Percentiles rank a stretch among this genome's conserved stretches.
phyloP scores from a whole-genome alignment of 306 rosid species.

The Leucaena leucocephala region DNA sequence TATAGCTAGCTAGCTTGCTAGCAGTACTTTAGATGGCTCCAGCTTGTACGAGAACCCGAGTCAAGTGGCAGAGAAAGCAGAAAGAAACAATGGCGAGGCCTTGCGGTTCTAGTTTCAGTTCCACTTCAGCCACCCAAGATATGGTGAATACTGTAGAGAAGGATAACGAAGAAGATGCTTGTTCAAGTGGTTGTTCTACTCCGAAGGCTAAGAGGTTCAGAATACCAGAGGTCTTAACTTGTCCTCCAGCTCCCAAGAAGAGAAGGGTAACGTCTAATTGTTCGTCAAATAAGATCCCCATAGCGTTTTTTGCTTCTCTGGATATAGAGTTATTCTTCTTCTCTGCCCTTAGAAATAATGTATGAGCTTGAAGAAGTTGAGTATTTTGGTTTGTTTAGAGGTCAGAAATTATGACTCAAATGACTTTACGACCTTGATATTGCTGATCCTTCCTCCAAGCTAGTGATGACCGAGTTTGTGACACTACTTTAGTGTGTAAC shows the following conservation, averaged over 20 bases:
- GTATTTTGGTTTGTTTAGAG: constrained; percentile 27
- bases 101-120: constrained; percentile 1
- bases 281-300: constrained; percentile 37
- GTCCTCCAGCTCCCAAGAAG: constrained; percentile 75
- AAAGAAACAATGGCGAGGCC: constrained; percentile 26
- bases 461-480: background rate
- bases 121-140: constrained; percentile 31
- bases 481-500: constrained; percentile 31
- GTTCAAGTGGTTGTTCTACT: constrained; percentile 47
- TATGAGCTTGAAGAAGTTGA: constrained; percentile 22
- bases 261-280: constrained; percentile 41
- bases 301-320: constrained; percentile 45
- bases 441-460: constrained; percentile 30
- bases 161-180: constrained; percentile 8
- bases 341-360: constrained; percentile 46
- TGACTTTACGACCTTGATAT: background rate
- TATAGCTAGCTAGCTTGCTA: constrained; percentile 2
- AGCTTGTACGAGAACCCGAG: constrained; percentile 32
- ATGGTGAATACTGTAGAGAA: constrained; percentile 1
- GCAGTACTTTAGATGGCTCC: constrained; percentile 37
- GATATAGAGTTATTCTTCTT: constrained; percentile 61
- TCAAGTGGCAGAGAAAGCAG: constrained; percentile 37
- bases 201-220: constrained; percentile 59
- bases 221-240: constrained; percentile 49
- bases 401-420: constrained; percentile 12